phyloP scores from a whole-genome alignment of 2,329 filamentous ascomycete species.

The Didymellaceae sp. region DNA sequence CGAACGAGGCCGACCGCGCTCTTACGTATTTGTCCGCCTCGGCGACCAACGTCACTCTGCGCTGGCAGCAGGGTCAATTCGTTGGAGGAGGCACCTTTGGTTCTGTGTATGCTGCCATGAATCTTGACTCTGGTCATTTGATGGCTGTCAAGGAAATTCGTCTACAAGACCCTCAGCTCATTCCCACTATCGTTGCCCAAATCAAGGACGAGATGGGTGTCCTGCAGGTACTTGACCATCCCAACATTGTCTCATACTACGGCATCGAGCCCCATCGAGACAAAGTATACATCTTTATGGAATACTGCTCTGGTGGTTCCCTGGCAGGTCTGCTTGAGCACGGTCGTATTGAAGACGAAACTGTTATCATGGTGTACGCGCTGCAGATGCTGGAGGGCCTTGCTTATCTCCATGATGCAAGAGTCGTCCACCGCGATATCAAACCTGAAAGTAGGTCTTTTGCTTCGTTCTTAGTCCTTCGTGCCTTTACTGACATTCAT shows the following conservation, averaged over 20 bases:
- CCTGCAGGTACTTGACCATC: slow-evolving; percentile 92
- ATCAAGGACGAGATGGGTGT: slow-evolving; percentile 98
- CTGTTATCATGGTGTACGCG: slow-evolving; percentile 95
- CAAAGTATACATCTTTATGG: slow-evolving; percentile 99
- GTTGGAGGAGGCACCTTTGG: slow-evolving; percentile 97
- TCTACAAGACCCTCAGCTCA: slow-evolving; percentile 93
- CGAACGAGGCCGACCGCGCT: slow-evolving; percentile 93
- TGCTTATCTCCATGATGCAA: slow-evolving; percentile 88
- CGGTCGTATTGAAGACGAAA: slow-evolving; percentile 96
- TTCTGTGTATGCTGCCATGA: slow-evolving; percentile 96
- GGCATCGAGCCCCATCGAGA: slow-evolving; percentile 98
- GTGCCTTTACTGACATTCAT: slow-evolving; percentile 29
- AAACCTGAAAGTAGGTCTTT: slow-evolving; percentile 84
- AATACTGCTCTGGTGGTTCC: slow-evolving; percentile 96
- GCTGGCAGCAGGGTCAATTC: slow-evolving; percentile 99
- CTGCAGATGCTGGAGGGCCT: slow-evolving; percentile 93
- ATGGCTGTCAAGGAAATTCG: slow-evolving; percentile 99
- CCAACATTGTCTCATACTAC: slow-evolving; percentile 96
- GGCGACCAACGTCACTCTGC: slow-evolving; percentile 91
- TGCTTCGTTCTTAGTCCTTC: not conserved
- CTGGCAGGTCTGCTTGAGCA: slow-evolving; percentile 90
- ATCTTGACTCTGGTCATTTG: slow-evolving; percentile 90
- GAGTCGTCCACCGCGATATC: slow-evolving; percentile 95
- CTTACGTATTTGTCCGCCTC: slow-evolving; percentile 92
- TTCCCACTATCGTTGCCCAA: slow-evolving; percentile 90